These are phyloP conservation scores for Suhomyces canberraensis DNA, from an alignment of 805 yeast species.

Conservation along the genomic window DNA sequence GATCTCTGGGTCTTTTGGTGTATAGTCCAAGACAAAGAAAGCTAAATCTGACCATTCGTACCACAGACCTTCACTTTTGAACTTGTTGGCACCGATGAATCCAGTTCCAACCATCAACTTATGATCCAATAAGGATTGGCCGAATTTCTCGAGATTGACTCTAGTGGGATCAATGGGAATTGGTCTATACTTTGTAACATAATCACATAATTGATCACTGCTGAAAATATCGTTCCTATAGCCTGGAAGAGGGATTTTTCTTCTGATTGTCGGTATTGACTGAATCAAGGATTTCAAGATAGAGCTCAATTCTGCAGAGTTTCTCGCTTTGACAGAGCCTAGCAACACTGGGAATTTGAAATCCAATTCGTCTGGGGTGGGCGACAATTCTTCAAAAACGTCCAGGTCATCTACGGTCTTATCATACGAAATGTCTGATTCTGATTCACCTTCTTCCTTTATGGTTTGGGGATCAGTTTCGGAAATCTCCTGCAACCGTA, in stretches of 20 bases:
- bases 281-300: slow-evolving; percentile 22
- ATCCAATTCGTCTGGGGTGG: slow-evolving; percentile 9
- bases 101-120: slow-evolving; percentile 31
- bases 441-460: background rate
- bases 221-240: slow-evolving; percentile 37
- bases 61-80: slow-evolving; percentile 43
- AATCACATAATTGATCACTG: slow-evolving; percentile 36
- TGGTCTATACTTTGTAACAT: slow-evolving; percentile 22
- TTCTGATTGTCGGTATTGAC: slow-evolving; percentile 22
- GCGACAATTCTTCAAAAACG: slow-evolving; percentile 1
- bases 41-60: slow-evolving; percentile 43
- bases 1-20: background rate
- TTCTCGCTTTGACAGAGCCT: slow-evolving; percentile 22
- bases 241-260: slow-evolving; percentile 40
- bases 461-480: slow-evolving; percentile 6
- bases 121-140: slow-evolving; percentile 36
- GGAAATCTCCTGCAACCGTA: slow-evolving; percentile 31
- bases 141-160: slow-evolving; percentile 36
- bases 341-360: slow-evolving; percentile 31
- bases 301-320: slow-evolving; percentile 16
- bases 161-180: slow-evolving; percentile 35
- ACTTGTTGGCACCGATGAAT: slow-evolving; percentile 31
- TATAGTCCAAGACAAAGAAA: slow-evolving; percentile 13
- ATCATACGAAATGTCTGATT: background rate
- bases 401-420: slow-evolving; percentile 4